These are phyloP conservation scores for Gaeumannomyces tritici DNA, from an alignment of 2,329 filamentous ascomycete genomes.

Conservation along the genomic window DNA sequence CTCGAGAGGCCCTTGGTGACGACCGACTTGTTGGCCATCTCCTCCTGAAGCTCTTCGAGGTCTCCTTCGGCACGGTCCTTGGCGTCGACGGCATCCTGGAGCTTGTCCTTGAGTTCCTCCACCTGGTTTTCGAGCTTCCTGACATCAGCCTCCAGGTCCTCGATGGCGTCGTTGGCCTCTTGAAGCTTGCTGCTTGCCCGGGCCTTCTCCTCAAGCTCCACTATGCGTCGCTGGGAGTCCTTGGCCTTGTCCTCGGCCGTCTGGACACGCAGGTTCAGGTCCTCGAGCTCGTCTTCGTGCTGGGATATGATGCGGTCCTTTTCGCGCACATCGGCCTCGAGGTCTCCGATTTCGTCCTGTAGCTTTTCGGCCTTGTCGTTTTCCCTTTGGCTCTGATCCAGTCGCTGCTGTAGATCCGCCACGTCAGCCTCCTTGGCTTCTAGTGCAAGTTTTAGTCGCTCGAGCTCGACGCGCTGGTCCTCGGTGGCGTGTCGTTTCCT, in stretches of 20 bases:
- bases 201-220: constrained; percentile 49
- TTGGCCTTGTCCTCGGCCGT: constrained; percentile 50
- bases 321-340: constrained; percentile 66
- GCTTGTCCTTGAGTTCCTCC: constrained; percentile 43
- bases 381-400: constrained; percentile 47
- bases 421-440: constrained; percentile 51
- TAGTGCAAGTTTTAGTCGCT: constrained; percentile 45
- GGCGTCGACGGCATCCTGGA: constrained; percentile 41
- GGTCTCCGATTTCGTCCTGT: constrained; percentile 63
- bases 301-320: constrained; percentile 67
- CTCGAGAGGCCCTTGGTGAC: constrained; percentile 65
- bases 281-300: constrained; percentile 56
- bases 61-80: constrained; percentile 49
- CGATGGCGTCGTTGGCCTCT: constrained; percentile 48
- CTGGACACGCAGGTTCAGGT: constrained; percentile 35
- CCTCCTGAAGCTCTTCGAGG: constrained; percentile 60
- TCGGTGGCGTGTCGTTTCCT: constrained; percentile 68
- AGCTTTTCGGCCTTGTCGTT: constrained; percentile 55
- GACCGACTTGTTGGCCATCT: constrained; percentile 71
- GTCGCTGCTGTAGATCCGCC: constrained; percentile 48
- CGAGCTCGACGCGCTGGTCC: constrained; percentile 51
- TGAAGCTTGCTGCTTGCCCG: constrained; percentile 40
- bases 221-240: constrained; percentile 36
- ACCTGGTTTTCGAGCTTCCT: constrained; percentile 43
- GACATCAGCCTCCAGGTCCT: constrained; percentile 46